Conservation (phyloP, 2,329 filamentous ascomycete genomes). For the Canariomyces notabilis region DNA sequence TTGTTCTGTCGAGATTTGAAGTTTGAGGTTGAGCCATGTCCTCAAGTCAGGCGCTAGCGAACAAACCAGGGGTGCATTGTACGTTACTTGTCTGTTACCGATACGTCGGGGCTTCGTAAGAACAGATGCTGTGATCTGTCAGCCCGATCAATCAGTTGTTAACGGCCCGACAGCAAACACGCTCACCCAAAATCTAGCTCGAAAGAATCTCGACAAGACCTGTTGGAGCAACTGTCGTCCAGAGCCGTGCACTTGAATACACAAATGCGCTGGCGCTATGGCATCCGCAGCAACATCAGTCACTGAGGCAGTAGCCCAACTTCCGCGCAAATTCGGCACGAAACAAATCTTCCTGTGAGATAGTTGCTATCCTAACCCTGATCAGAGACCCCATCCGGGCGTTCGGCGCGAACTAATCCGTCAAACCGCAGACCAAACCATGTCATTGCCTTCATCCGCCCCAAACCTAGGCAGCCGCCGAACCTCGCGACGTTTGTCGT, state of each 20-base stretch:
- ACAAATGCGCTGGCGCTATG: constrained; percentile 7
- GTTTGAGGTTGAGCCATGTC: no score
- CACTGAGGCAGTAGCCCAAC: constrained; percentile 34
- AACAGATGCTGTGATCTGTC: neutral
- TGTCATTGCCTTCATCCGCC: constrained; percentile 69
- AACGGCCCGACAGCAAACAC: constrained; percentile 17
- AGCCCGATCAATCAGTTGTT: constrained; percentile 11
- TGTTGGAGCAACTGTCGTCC: neutral
- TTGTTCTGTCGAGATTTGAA: no score
- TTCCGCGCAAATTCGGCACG: constrained; percentile 36
- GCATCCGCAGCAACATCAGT: constrained; percentile 26
- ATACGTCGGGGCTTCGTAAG: no score
- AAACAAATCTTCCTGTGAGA: constrained; percentile 54
- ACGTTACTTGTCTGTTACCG: no score
- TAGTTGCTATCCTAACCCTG: no score
- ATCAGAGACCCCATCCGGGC: no score
- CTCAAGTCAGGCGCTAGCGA: no score
- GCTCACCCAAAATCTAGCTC: constrained; percentile 18
- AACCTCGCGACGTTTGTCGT: constrained; percentile 87
- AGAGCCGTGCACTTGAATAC: constrained; percentile 2
- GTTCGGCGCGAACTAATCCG: neutral
- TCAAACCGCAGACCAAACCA: constrained; percentile 65
- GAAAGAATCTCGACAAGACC: constrained; percentile 4
- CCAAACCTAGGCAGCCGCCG: constrained; percentile 64
- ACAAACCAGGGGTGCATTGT: no score